Evolutionary conservation across 306 rosid species (phyloP).

Genomic region (Abrus pulchellus): DNA sequence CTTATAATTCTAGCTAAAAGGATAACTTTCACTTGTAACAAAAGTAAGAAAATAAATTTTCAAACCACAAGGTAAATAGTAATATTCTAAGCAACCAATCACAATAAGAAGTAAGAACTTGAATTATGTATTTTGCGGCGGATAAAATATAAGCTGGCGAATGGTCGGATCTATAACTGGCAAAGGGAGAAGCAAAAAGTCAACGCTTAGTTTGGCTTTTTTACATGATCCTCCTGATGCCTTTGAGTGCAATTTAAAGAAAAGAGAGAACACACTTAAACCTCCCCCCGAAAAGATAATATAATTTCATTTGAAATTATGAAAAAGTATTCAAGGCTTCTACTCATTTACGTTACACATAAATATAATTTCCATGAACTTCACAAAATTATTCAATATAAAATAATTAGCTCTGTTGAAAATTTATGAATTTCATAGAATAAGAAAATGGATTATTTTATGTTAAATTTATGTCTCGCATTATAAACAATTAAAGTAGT

Average conservation of each 20-base stretch:
- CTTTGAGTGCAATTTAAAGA: conserved; percentile 46
- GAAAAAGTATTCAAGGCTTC: conserved; percentile 17
- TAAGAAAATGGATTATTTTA: not conserved
- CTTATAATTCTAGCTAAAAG: not conserved
- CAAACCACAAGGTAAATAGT: not conserved
- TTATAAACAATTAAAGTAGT: not conserved
- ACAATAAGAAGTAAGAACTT: no score
- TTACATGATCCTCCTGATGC: not conserved
- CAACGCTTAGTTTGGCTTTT: conserved; percentile 25
- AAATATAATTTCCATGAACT: not conserved
- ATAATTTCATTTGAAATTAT: no score
- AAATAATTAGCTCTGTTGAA: not conserved
- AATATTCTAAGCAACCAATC: not conserved
- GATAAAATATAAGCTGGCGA: conserved; percentile 16
- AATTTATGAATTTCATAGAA: not conserved
- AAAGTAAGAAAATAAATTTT: not conserved
- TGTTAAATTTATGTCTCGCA: not conserved
- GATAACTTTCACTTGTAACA: not conserved
- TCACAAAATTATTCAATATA: not conserved
- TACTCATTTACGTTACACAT: not conserved
- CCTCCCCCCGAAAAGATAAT: no score
- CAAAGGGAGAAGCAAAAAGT: conserved; percentile 36
- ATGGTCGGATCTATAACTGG: conserved; percentile 38
- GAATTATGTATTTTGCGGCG: not conserved
- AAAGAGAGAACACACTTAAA: not conserved